Base-by-base conservation (phyloP, 768 basidiomycete species). In the Boletus rubescentipes region DNA sequence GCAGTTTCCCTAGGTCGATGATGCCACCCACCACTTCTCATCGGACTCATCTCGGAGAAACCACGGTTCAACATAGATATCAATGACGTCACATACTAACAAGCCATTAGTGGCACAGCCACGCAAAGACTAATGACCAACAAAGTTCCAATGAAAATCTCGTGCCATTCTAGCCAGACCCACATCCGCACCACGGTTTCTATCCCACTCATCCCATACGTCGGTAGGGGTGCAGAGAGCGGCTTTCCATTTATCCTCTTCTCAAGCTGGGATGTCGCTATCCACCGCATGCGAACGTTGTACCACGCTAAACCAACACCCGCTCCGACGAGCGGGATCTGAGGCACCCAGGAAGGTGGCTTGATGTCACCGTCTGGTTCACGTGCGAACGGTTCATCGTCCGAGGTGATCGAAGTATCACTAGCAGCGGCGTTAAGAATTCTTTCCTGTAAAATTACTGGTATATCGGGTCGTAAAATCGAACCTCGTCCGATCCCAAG, bases 401-500 rank as follows among this genome's bases (percentile, higher is more conserved):
- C 66, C 51, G 39, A 58, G 51, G 39, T 48, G 53, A 58, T 69
- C 47, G 38, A 64, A 2, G 36, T 58, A 32, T 40, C 55, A 34
- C 16, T 35, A 9, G 32, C 47, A 49, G 53, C 14, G 15, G 54
- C 42, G 11, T 18, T n/a, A 31, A 49, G 30, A 18, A 49, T 46
- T 34, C 61, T 57, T 38, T 58, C 29, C 11, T 31, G 62, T 73
- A 79, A 58, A 67, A 71, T 29, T 46, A 45, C 57, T 0, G 89
- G 88, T 34, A 89, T 68, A 44, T 82, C 71, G 0, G 93, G 91
- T 53, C 76, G 77, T 9, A 84, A 67, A 18, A 90, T 70, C 0
- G 91, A 79, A 14, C 76, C 75, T 51, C 93, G 77, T 7, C 84
- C 93, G 16, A 95, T 75, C 0, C 93, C 93, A 31, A 93, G 74